Evolutionary conservation across 31 red algal genomes (phyloP).

Genomic region (Bonnemaisonia californica): DNA sequence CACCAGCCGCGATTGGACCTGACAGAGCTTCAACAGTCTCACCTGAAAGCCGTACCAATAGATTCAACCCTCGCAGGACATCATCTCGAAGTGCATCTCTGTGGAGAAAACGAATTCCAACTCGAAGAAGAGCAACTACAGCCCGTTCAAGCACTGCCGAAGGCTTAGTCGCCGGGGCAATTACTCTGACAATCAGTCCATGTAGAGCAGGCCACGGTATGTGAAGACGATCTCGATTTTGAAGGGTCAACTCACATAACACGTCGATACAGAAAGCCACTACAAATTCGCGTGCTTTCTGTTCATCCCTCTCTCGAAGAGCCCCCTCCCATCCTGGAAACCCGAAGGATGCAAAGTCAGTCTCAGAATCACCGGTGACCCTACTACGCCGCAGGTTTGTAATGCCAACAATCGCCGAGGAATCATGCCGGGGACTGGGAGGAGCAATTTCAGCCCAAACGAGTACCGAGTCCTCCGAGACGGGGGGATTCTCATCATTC

Average conservation of each 20-base stretch:
- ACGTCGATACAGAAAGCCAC: conserved; percentile 80
- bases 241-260: conserved; percentile 78
- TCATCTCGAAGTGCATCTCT: conserved; percentile 66
- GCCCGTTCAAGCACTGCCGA: conserved; percentile 77
- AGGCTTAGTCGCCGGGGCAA: conserved; percentile 55
- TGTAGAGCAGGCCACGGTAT: conserved; percentile 84
- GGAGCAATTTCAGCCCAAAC: conserved; percentile 55
- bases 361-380: conserved; percentile 25
- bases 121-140: conserved; percentile 79
- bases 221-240: conserved; percentile 73
- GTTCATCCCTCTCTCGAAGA: conserved; percentile 52
- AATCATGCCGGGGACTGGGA: conserved; percentile 51
- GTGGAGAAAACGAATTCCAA: conserved; percentile 71
- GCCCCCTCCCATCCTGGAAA: conserved; percentile 38
- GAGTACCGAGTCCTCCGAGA: conserved; percentile 5
- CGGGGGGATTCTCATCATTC: background rate
- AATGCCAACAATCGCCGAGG: conserved; percentile 57
- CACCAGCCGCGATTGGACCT: conserved; percentile 64
- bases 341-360: conserved; percentile 53
- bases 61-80: conserved; percentile 74
- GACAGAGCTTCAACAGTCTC: conserved; percentile 68
- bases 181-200: conserved; percentile 61
- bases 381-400: background rate
- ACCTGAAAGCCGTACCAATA: conserved; percentile 72
- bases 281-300: conserved; percentile 71